phyloP scores from a whole-genome alignment of 2,329 filamentous ascomycete genomes.

The Cryphonectria japonica region DNA sequence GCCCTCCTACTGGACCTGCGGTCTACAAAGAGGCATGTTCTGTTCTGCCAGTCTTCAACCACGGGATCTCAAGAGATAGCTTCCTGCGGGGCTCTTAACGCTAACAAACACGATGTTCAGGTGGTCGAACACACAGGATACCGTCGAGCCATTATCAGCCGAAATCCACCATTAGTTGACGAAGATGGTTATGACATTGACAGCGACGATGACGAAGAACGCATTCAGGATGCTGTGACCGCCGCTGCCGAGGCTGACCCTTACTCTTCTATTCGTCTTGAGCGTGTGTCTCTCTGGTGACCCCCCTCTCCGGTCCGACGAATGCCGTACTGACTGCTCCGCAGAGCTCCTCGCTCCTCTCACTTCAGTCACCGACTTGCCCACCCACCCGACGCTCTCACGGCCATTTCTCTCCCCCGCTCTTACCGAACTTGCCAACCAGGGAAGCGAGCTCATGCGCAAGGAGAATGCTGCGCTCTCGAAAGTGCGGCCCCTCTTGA shows the following conservation, averaged over 20 bases:
- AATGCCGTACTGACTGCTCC: constrained; percentile 35
- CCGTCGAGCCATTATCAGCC: constrained; percentile 71
- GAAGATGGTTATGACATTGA: constrained; percentile 79
- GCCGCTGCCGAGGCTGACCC: constrained; percentile 73
- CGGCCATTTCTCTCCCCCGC: constrained; percentile 75
- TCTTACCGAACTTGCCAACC: constrained; percentile 69
- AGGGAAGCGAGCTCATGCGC: constrained; percentile 72
- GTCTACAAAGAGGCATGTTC: constrained; percentile 70
- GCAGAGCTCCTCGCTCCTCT: constrained; percentile 75
- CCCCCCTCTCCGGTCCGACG: background rate
- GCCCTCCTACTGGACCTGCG: constrained; percentile 66
- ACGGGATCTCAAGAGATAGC: background rate
- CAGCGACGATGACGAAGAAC: constrained; percentile 70
- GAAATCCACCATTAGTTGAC: constrained; percentile 73
- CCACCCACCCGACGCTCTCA: constrained; percentile 74
- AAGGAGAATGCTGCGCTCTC: constrained; percentile 75
- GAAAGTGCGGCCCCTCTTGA: constrained; percentile 74
- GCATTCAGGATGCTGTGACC: constrained; percentile 62
- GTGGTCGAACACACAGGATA: constrained; percentile 75
- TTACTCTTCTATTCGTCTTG: constrained; percentile 71
- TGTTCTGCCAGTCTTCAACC: background rate
- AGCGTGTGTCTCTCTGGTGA: constrained; percentile 56
- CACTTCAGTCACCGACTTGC: constrained; percentile 73
- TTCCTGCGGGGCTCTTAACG: constrained; percentile 19
- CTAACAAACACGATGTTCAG: constrained; percentile 49